Base-by-base conservation (phyloP, 1,284 basidiomycete species). In the Pterula multifida region DNA sequence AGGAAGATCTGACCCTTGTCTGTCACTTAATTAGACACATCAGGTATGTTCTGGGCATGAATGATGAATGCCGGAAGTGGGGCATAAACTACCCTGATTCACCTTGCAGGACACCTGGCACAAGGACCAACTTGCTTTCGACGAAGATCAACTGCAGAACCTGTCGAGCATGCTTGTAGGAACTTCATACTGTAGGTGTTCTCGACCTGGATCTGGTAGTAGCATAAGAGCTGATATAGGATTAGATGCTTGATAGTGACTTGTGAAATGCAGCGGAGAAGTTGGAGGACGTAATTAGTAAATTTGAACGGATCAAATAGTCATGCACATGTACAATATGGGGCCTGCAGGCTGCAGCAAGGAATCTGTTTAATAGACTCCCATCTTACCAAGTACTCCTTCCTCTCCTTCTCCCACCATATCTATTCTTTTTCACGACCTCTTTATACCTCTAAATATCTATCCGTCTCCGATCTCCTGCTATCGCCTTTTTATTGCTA, bases 121-220 rank as follows among this genome's bases (percentile, higher is more conserved):
- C 56, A 89, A 88, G 58, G 94, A 98, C 65, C 87, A 94, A 64
- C 75, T 81, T 55, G 77, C 79, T 53, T 98, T 98, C 65, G 79
- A 88, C 57, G 89, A 94, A 63, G 92, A 95, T 61, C 91, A 95
- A 62, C 65, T 93, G 39, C 83, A 87, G 60, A 85, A 81, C 56
- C 74, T 96, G 58, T 89, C 90, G 39, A 88, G 87, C 44, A 90
- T 94, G 75, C 72, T 94, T 44, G 87, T 90, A 21, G 91, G 91
- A 23, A 92, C 89, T 36, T 91, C 88, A 1, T 95, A 95, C 61
- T 94, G 89, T 89, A 63, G 68, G 79, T 68, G 3, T 24, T 17
- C 17, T 6, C 6, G 39, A 42, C n/a, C n/a, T n/a, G 19, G 9
- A n/a, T 17, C 9, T 22, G 9, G 39, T 17, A 42, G 4, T 6